phyloP scores from a whole-genome alignment of 2,329 filamentous ascomycete genomes.

The Sphaerulina musiva region DNA sequence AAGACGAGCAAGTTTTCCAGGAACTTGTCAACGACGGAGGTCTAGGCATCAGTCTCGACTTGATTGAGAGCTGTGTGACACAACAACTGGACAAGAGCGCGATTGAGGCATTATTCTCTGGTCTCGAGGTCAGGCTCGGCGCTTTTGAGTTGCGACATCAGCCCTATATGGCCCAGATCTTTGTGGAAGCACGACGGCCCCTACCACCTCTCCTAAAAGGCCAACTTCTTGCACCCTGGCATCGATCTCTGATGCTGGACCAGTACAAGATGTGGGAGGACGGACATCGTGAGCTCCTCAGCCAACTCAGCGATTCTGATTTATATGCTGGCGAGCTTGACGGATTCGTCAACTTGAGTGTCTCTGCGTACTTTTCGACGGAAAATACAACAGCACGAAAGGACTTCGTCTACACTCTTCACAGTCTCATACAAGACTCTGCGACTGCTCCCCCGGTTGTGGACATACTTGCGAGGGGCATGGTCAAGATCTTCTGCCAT shows the following conservation, averaged over 20 bases:
- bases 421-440: conserved; percentile 12
- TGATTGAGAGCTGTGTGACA: conserved; percentile 12
- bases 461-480: conserved; percentile 19
- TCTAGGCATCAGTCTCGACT: conserved; percentile 15
- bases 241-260: conserved; percentile 20
- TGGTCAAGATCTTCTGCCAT: conserved; percentile 21
- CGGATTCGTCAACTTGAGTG: conserved; percentile 18
- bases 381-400: conserved; percentile 13
- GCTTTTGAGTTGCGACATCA: conserved; percentile 21
- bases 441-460: conserved; percentile 11
- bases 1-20: conserved; percentile 8
- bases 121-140: conserved; percentile 9
- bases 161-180: conserved; percentile 21
- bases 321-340: conserved; percentile 19
- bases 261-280: conserved; percentile 20
- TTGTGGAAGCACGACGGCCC: conserved; percentile 20
- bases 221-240: conserved; percentile 21
- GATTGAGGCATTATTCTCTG: conserved; percentile 15
- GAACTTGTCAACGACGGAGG: conserved; percentile 16
- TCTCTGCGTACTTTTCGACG: conserved; percentile 21
- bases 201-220: conserved; percentile 16
- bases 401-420: conserved; percentile 19
- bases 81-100: conserved; percentile 13
- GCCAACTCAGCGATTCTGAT: conserved; percentile 17
- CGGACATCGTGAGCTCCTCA: conserved; percentile 15